Evolutionary conservation across 75 land plant species (phyloP), one percentile per base, ranked within the genome.

Genomic region (Adiantum capillusveneris): DNA sequence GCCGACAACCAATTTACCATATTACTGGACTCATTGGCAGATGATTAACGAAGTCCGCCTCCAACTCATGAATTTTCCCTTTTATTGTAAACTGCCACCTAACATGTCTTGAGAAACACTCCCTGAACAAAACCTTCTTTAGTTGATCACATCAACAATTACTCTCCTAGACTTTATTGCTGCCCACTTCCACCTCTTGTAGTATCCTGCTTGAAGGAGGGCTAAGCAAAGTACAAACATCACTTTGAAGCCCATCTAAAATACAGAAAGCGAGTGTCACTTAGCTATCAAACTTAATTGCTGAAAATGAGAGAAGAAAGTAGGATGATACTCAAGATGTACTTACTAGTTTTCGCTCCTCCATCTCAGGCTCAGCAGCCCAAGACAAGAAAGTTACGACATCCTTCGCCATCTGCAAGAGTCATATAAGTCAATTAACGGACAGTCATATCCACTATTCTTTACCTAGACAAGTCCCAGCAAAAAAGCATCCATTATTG

Each of bases 281-380:
- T 24, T 20, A 59, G 31, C 20, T 1, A 28, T 21, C 17, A 29
- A 28, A 58, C 18, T 1, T 26, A 57, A 43, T 25, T 61, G 45
- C 24, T 44, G 44, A 7, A 3, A 1, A 19, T 34, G 20, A 6
- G 54, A 19, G 18, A 43, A 43, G 55, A 44, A 16, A 34, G 25
- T 20, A 1, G n/a, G n/a, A n/a, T n/a, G n/a, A n/a, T n/a, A n/a
- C n/a, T n/a, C n/a, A n/a, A n/a, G n/a, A n/a, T n/a, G n/a, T 14
- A 60, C 27, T 57, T 54, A 59, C 83, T 84, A 91, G 78, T 59
- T 92, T 92, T 46, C 97, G 76, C 71, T 92, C 97, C 53, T 92
- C 97, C 97, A 92, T 92, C 44, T 92, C 98, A 2, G 98, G 98
- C 63, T 92, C 98, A 17, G 96, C 90, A 29, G 90, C 90, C 96